These are phyloP conservation scores for Solanum hybrid DNA, from an alignment of 305 asterid species.

Conservation along the genomic window DNA sequence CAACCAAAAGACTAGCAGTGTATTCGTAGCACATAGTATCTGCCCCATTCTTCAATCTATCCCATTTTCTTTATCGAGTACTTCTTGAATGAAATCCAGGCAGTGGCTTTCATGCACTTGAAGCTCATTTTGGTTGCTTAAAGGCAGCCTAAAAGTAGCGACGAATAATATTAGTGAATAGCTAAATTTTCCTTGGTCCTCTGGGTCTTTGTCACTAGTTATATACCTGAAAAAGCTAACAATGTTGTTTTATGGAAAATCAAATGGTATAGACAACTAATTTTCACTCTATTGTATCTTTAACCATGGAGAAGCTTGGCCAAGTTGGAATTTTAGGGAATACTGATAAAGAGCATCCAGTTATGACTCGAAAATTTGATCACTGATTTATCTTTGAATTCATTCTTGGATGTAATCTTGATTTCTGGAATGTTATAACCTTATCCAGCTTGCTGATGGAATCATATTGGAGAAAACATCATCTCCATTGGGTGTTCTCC, in stretches of 20 bases:
- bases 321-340: slow-evolving; percentile 4
- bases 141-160: not conserved
- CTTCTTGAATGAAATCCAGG: not conserved
- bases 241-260: not conserved
- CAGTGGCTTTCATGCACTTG: not conserved
- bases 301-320: not conserved
- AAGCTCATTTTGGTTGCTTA: not conserved
- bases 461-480: slow-evolving; percentile 77
- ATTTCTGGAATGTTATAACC: slow-evolving; percentile 13
- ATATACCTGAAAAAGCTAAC: not conserved
- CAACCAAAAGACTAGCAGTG: not conserved
- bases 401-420: slow-evolving; percentile 1
- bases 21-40: not conserved
- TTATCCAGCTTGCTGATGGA: slow-evolving; percentile 74
- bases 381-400: not conserved
- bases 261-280: not conserved
- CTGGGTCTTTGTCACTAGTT: not conserved
- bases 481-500: slow-evolving; percentile 85
- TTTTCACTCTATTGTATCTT: not conserved
- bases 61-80: not conserved
- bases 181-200: slow-evolving; percentile 2
- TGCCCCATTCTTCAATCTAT: not conserved
- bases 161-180: not conserved
- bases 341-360: not conserved
- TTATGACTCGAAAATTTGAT: not conserved